Conservation (phyloP, 371 early-diverging fungal genomes). For the Haplosporangium sp. region DNA sequence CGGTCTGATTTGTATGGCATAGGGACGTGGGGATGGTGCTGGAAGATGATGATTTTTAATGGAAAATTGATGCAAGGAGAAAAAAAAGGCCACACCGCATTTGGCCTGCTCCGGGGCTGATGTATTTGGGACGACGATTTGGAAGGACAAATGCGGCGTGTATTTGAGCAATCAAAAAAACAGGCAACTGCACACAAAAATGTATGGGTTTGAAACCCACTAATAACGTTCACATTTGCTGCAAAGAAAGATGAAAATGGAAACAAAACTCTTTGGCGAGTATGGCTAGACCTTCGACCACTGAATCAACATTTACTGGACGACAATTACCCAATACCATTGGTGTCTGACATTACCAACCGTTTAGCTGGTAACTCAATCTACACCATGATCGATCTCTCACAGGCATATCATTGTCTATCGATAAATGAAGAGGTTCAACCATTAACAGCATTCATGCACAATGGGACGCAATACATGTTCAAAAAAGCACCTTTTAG, state of each 20-base stretch:
- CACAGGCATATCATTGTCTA: constrained; percentile 48
- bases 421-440: constrained; percentile 33
- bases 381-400: constrained; percentile 41
- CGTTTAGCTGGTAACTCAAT: constrained; percentile 19
- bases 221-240: constrained; percentile 34
- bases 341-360: constrained; percentile 34
- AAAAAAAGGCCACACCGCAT: too few species aligned
- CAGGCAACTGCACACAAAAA: too few species aligned
- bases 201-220: too few species aligned
- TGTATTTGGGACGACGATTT: too few species aligned
- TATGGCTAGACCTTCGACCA: constrained; percentile 38
- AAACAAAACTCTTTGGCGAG: constrained; percentile 20
- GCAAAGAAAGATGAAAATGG: constrained; percentile 36
- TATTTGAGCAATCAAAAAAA: too few species aligned
- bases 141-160: too few species aligned
- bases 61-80: too few species aligned
- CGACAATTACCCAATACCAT: constrained; percentile 42
- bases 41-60: too few species aligned
- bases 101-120: too few species aligned
- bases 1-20: too few species aligned
- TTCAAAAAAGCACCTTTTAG: constrained; percentile 50
- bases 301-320: constrained; percentile 25
- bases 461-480: constrained; percentile 36
- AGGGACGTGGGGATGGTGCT: too few species aligned
- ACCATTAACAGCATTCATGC: constrained; percentile 33